Evolutionary conservation across 106 monocot genomes (phyloP), one percentile per base, ranked within the genome.

Genomic region (Hemerocallis citrina): DNA sequence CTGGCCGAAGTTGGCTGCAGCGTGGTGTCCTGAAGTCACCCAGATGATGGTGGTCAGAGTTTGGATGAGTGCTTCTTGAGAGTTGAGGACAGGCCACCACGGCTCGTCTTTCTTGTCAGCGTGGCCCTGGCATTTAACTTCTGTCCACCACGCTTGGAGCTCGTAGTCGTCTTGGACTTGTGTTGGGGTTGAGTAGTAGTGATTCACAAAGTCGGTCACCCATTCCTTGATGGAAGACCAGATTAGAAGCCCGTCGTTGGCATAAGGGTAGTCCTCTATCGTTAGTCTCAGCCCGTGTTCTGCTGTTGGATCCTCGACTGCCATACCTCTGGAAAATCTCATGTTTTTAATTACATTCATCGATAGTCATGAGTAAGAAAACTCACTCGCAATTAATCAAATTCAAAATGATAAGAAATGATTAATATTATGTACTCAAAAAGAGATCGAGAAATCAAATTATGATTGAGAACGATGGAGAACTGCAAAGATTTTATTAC

Each of bases 1-100:
- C 67, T 92, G 92, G 9, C 92, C 92, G 63, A 92, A 92, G 65
- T 92, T 92, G 34, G 83, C 72, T 5, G 91, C 86, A 16, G 91
- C 86, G 57, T 92, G 91, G 67, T 79, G 91, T 50, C 65, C 86
- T 33, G 91, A 78, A 40, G 49, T 40, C n/a, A 69, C 52, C 86
- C 86, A 86, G 3, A 86, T 78, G 52, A 86, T 75, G 52, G 80
- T 92, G 50, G 75, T 80, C 19, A 83, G 47, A 6, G 80, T 45
- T 0, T 57, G 29, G 40, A 65, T 22, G 15, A 92, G 65, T 51
- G 68, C 62, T 1, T 41, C 62, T 0, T 29, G 62, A 1, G 64
- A 66, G 31, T 68, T 15, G 27, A 83, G 42, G 13, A 3, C 35
- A n/a, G 92, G 86, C 92, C 92, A 92, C 81, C 86, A 86, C 3